A percentile compares a stretch with the other conserved stretches of the same genome.
Evolutionary conservation across 768 basidiomycete species (phyloP).

Genomic region (Tephrocybe sp.): DNA sequence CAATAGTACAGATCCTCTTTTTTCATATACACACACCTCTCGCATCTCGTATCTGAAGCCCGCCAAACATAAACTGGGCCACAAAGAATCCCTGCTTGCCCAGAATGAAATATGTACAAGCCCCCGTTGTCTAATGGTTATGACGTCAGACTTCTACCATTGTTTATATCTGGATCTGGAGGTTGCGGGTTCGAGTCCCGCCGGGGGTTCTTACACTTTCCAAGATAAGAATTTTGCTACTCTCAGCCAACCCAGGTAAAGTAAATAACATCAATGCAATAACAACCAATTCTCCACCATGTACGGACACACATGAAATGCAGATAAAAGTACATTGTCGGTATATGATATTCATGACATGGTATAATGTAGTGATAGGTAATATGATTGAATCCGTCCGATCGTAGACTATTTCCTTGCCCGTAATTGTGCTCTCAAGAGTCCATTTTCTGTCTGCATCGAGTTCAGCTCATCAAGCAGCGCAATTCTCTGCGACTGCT

Average conservation of each 20-base stretch:
- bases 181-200: slow-evolving; percentile 88
- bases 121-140: slow-evolving; percentile 89
- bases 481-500: slow-evolving; percentile 80
- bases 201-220: slow-evolving; percentile 75
- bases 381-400: background rate
- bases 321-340: slow-evolving; percentile 10
- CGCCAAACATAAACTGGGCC: too few relatives aligned
- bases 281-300: too few relatives aligned
- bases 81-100: too few relatives aligned
- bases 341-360: slow-evolving; percentile 4
- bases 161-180: slow-evolving; percentile 54
- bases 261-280: too few relatives aligned
- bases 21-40: too few relatives aligned
- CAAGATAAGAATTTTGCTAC: too few relatives aligned
- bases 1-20: too few relatives aligned
- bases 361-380: background rate
- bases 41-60: too few relatives aligned
- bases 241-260: too few relatives aligned
- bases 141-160: slow-evolving; percentile 85
- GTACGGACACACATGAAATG: background rate
- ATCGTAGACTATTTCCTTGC: slow-evolving; percentile 42
- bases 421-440: slow-evolving; percentile 69
- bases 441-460: slow-evolving; percentile 77
- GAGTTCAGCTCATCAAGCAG: slow-evolving; percentile 87
- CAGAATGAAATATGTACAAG: too few relatives aligned